Evolutionary conservation across 495 filamentous ascomycete species (phyloP), one percentile per base, ranked within the genome.

Genomic region (Letharia lupina): DNA sequence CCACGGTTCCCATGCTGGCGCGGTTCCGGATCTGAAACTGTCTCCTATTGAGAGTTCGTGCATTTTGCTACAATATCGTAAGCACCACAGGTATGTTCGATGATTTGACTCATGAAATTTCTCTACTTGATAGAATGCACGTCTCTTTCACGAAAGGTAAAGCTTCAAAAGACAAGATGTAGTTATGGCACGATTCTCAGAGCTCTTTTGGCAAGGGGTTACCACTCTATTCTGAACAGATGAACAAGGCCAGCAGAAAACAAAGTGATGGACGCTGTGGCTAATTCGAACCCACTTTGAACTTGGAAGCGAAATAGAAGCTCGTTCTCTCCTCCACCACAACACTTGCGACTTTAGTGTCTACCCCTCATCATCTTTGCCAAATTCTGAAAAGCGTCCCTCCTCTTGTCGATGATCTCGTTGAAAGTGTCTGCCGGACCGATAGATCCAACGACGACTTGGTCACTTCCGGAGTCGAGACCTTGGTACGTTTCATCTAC

Each of bases 401-500:
- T 73, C 31, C 77, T 70, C 64, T 77, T 78, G 10, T 75, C 66
- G 9, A 77, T 61, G 62, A 80, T 70, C 13, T 74, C 74, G 12
- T 71, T 56, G 61, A 79, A 79, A 0, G 42, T 64, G 12, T 77
- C 77, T 1, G 35, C 23, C 15, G 72, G 69, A 12, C 70, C 71
- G 45, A 77, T 52, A 11, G 67, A 62, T 2, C 77, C 77, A 8
- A 80, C 66, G 18, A 73, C 18, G 33, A 77, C 68, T 62, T 78
- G 71, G 41, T 84, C 85, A 10, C 81, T 77, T 11, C 83, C 82
- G 10, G 70, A 64, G 18, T 71, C 65, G 54, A 90, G 64, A 13
- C 75, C 81, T n/a, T 73, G 68, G 75, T 80, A 87, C 10, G 84
- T 80, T 66, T 84, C 79, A 16, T 86, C 77, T 1, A 73, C 78